Conservation (phyloP, 1,284 basidiomycete genomes). For the Ceratobasidium sp. region DNA sequence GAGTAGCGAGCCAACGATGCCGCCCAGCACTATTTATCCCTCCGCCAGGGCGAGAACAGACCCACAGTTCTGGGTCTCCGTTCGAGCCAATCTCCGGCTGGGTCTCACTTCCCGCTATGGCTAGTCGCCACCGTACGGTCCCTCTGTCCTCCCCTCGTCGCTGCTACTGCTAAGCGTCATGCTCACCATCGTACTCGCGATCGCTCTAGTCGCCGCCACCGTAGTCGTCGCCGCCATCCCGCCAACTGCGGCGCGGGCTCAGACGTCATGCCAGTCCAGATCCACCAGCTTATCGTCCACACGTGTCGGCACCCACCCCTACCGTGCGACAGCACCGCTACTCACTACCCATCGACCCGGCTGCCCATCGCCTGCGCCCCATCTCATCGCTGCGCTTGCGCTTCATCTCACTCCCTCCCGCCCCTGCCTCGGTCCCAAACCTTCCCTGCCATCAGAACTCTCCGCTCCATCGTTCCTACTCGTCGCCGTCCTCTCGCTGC, state of each 20-base stretch:
- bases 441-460: not conserved
- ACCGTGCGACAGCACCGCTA: constrained; percentile 13
- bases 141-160: not conserved
- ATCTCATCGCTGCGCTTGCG: not conserved
- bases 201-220: not conserved
- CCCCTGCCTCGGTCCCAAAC: constrained; percentile 17
- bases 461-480: not conserved
- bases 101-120: not conserved
- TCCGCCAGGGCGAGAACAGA: not conserved
- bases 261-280: constrained; percentile 26
- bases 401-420: constrained; percentile 8
- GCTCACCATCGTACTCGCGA: not conserved
- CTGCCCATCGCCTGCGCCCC: constrained; percentile 8
- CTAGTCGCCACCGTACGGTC: not conserved
- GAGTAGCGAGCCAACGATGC: not conserved
- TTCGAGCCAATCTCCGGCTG: not conserved
- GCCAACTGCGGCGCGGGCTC: constrained; percentile 1
- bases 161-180: not conserved
- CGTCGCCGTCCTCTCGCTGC: not conserved
- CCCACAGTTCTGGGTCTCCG: not conserved
- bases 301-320: constrained; percentile 21
- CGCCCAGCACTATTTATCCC: constrained; percentile 20
- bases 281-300: constrained; percentile 27
- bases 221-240: not conserved
- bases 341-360: constrained; percentile 22